These are phyloP conservation scores for Allantophomopsis lycopodina DNA, from an alignment of 2,329 filamentous ascomycete genomes.

Conservation along the genomic window DNA sequence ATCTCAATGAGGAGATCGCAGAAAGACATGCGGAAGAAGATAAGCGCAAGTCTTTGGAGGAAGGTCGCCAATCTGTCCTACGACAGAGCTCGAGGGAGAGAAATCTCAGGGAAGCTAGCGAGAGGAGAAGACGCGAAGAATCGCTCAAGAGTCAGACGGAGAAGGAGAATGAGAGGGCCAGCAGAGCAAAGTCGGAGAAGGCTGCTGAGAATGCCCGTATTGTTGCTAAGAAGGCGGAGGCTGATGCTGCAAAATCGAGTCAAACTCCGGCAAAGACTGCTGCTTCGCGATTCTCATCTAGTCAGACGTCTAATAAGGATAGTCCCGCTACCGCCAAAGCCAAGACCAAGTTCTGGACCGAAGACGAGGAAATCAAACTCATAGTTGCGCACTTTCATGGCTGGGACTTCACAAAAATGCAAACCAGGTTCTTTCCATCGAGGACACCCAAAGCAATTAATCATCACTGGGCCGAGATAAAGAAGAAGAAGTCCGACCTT, in stretches of 20 bases:
- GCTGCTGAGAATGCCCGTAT: slow-evolving; percentile 6
- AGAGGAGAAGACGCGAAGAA: slow-evolving; percentile 4
- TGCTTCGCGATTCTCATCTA: background rate
- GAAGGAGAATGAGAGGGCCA: slow-evolving; percentile 3
- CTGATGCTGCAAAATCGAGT: background rate
- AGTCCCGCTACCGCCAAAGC: too few relatives aligned
- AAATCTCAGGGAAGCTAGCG: slow-evolving; percentile 4
- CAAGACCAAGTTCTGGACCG: background rate
- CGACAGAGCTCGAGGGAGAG: slow-evolving; percentile 1
- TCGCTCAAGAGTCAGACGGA: background rate
- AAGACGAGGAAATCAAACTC: background rate
- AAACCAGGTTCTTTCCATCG: too few relatives aligned
- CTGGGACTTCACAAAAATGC: background rate
- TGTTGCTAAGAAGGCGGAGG: slow-evolving; percentile 4
- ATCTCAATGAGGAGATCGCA: background rate
- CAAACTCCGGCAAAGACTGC: background rate
- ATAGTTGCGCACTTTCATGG: background rate
- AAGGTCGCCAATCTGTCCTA: background rate
- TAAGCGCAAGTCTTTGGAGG: background rate
- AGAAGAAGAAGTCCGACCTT: too few relatives aligned
- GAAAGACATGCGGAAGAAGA: background rate
- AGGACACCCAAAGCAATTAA: too few relatives aligned
- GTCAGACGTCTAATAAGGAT: too few relatives aligned
- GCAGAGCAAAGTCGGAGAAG: slow-evolving; percentile 3
- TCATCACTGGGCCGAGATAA: too few relatives aligned